phyloP scores from a whole-genome alignment of 768 basidiomycete species.

The Pholiota microspora region DNA sequence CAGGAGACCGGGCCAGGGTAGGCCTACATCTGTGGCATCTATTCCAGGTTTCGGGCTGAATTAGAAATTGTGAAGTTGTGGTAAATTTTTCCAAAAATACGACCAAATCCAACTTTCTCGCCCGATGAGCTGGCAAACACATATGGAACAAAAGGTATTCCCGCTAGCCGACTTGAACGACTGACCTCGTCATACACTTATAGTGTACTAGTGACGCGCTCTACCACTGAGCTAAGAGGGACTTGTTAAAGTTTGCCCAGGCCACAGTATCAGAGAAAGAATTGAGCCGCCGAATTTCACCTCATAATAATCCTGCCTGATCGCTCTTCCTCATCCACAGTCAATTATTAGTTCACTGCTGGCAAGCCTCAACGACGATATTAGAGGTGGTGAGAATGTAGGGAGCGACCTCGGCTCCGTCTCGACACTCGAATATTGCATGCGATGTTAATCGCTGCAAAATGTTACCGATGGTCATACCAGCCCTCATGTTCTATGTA shows the following conservation, averaged over 20 bases:
- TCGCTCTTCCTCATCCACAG: too few species aligned
- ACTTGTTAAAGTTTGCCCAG: conserved; percentile 5
- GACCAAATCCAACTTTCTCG: too few species aligned
- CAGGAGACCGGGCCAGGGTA: too few species aligned
- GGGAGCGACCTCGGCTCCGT: background rate
- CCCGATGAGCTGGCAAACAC: background rate
- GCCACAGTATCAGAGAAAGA: too few species aligned
- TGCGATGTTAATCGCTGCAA: background rate
- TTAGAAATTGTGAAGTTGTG: background rate
- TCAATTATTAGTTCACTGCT: too few species aligned
- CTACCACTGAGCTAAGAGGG: conserved; percentile 55
- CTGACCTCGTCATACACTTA: conserved; percentile 17
- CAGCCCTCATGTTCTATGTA: background rate
- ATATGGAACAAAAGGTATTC: conserved; percentile 16
- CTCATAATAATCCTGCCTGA: too few species aligned
- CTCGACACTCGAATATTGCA: background rate
- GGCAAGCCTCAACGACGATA: too few species aligned
- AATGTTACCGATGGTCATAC: background rate
- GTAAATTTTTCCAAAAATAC: background rate
- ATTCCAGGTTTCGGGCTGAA: too few species aligned
- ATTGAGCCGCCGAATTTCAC: too few species aligned
- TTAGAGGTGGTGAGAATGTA: too few species aligned
- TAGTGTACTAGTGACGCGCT: conserved; percentile 48
- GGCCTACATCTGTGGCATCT: too few species aligned
- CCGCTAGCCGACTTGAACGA: conserved; percentile 34